Evolutionary conservation across 2,329 filamentous ascomycete species (phyloP).

Genomic region (Huntiella bhutanensis): DNA sequence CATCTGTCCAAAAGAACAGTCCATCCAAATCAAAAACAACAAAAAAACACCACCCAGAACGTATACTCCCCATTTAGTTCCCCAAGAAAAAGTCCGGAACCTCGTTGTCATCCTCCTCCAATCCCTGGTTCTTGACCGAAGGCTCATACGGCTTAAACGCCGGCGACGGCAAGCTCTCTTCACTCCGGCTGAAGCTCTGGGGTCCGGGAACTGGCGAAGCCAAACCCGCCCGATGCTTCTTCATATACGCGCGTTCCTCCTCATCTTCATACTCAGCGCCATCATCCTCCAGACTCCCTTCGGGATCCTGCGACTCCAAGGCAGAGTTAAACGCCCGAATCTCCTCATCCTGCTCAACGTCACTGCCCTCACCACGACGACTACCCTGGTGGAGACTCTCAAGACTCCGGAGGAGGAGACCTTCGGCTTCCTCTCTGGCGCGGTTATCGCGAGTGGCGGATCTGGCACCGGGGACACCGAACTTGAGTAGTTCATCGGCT

Average conservation of each 20-base stretch:
- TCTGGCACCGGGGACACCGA: constrained; percentile 18
- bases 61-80: neutral
- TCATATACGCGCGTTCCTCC: neutral
- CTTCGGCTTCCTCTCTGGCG: neutral
- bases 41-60: no score
- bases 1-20: no score
- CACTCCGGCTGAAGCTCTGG: constrained; percentile 5
- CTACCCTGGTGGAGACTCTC: neutral
- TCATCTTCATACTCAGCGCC: neutral
- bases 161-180: constrained; percentile 8
- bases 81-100: constrained; percentile 22
- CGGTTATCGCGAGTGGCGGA: constrained; percentile 8
- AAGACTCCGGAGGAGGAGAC: constrained; percentile 13
- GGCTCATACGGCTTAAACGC: constrained; percentile 9
- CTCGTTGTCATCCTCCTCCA: constrained; percentile 23
- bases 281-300: neutral
- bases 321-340: neutral
- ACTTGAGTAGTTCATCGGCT: constrained; percentile 35
- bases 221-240: neutral
- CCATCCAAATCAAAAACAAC: no score
- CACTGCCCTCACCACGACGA: neutral
- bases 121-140: constrained; percentile 2
- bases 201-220: constrained; percentile 3
- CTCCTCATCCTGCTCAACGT: neutral
- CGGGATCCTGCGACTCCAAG: neutral